Conservation (phyloP, 2,329 filamentous ascomycete genomes). For the Neofusicoccum kwambonambiense region DNA sequence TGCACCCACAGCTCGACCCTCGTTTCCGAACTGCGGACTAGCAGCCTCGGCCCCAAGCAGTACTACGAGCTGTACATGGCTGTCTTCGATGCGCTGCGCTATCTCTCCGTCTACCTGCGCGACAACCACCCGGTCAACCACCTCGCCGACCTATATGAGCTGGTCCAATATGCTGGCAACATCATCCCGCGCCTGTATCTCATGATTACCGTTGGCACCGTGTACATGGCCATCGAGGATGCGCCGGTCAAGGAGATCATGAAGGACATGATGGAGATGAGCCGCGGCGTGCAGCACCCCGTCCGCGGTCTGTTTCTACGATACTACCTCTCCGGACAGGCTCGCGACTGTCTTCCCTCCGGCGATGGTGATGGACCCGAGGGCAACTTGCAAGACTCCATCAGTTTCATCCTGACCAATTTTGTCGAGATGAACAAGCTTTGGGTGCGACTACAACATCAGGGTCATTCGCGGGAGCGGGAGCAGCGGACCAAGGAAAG, state of each 20-base stretch:
- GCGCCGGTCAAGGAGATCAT: slow-evolving; percentile 99
- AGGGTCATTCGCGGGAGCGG: slow-evolving; percentile 91
- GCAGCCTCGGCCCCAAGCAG: slow-evolving; percentile 96
- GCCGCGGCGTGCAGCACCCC: slow-evolving; percentile 92
- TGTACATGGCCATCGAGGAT: slow-evolving; percentile 98
- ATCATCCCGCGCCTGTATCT: slow-evolving; percentile 95
- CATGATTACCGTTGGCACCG: slow-evolving; percentile 98
- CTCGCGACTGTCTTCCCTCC: slow-evolving; percentile 80
- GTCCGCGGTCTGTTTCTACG: slow-evolving; percentile 91
- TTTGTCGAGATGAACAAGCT: slow-evolving; percentile 99
- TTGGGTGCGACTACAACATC: slow-evolving; percentile 96
- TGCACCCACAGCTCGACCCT: slow-evolving; percentile 74
- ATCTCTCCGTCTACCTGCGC: slow-evolving; percentile 92
- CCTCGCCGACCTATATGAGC: slow-evolving; percentile 94
- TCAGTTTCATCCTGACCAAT: slow-evolving; percentile 96
- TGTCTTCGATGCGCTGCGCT: slow-evolving; percentile 94
- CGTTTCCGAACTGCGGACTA: slow-evolving; percentile 96
- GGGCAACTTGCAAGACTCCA: slow-evolving; percentile 93
- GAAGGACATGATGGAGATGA: slow-evolving; percentile 99
- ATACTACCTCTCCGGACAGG: slow-evolving; percentile 95
- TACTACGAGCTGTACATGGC: slow-evolving; percentile 99
- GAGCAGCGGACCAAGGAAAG: slow-evolving; percentile 92
- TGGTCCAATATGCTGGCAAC: slow-evolving; percentile 97
- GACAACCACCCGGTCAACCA: slow-evolving; percentile 98
- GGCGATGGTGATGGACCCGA: slow-evolving; percentile 86